phyloP scores from a whole-genome alignment of 768 basidiomycete species.

The Pisolithus microcarpus region DNA sequence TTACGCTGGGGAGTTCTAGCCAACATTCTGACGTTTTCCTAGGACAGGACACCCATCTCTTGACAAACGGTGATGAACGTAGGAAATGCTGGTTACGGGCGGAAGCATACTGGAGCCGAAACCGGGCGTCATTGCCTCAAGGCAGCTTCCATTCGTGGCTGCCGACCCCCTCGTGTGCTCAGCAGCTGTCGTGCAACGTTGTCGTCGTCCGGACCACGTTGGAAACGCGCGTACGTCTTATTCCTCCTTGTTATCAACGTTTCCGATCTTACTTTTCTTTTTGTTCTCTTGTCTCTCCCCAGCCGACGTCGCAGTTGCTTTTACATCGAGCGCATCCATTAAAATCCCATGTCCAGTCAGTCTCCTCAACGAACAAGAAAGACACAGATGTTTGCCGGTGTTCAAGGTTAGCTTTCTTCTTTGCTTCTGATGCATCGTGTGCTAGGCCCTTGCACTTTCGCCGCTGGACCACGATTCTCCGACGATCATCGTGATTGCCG shows the following conservation, averaged over 20 bases:
- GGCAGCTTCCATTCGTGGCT: conserved; percentile 50
- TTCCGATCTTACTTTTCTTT: conserved; percentile 27
- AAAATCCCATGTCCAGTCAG: conserved; percentile 47
- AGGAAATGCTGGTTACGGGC: conserved; percentile 7
- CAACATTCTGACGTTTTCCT: neutral
- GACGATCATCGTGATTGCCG: conserved; percentile 12
- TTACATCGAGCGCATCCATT: conserved; percentile 14
- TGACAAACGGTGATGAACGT: conserved; percentile 6
- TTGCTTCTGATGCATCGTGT: conserved; percentile 15
- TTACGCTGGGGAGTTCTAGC: neutral
- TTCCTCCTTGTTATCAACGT: conserved; percentile 22
- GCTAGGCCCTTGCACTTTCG: conserved; percentile 9
- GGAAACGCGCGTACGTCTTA: conserved; percentile 47
- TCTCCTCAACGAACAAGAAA: conserved; percentile 55
- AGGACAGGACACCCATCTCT: neutral
- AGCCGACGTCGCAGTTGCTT: conserved; percentile 16
- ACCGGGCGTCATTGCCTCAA: conserved; percentile 26
- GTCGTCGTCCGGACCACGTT: conserved; percentile 47
- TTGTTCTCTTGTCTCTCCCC: conserved; percentile 21
- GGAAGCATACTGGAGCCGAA: conserved; percentile 7
- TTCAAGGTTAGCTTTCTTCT: conserved; percentile 39
- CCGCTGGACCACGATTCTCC: conserved; percentile 1
- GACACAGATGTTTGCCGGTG: conserved; percentile 39
- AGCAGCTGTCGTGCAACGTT: conserved; percentile 34
- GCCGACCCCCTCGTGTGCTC: conserved; percentile 50